These are phyloP conservation scores for Picea sitchensis DNA, from an alignment of 75 land plant genomes.

Conservation along the genomic window DNA sequence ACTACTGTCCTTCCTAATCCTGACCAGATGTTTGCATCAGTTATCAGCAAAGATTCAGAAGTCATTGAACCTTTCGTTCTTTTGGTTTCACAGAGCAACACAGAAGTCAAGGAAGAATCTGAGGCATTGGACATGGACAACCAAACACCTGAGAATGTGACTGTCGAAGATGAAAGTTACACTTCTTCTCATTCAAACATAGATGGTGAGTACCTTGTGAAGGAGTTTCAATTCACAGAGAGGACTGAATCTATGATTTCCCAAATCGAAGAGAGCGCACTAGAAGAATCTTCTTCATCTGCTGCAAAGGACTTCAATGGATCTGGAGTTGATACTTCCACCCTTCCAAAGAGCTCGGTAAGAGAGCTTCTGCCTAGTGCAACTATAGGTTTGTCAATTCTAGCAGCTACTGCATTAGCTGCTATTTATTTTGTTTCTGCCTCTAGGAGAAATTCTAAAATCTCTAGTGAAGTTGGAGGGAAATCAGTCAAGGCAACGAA, in stretches of 20 bases:
- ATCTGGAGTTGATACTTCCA: not conserved
- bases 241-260: not conserved
- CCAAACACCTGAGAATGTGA: not conserved
- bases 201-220: no score
- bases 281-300: not conserved
- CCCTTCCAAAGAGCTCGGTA: not conserved
- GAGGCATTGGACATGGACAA: not conserved
- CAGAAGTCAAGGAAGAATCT: no score
- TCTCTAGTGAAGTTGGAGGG: not conserved
- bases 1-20: not conserved
- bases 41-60: not conserved
- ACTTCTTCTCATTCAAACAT: not conserved
- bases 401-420: slow-evolving; percentile 4
- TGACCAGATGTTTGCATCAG: not conserved
- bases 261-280: not conserved
- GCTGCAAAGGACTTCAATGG: not conserved
- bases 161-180: not conserved
- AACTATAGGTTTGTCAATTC: not conserved
- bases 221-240: not conserved
- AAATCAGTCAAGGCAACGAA: not conserved
- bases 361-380: not conserved
- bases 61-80: not conserved
- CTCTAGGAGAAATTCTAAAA: not conserved
- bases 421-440: not conserved
- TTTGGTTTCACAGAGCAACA: no score